Conservation (phyloP, 1,284 basidiomycete species). For the Apiotrichum akiyoshidainum region DNA sequence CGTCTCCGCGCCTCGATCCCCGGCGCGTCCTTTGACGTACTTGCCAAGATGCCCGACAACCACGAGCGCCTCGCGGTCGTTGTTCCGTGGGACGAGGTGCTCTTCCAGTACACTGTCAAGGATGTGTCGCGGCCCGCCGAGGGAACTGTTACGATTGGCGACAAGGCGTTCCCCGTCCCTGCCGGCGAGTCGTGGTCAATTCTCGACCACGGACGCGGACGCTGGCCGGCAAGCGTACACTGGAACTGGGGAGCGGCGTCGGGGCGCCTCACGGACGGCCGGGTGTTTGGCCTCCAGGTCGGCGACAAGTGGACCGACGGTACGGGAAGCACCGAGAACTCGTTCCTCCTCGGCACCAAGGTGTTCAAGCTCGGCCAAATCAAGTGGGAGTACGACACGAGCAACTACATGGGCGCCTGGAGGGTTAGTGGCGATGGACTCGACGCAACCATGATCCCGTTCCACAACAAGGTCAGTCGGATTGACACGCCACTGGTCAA, state of each 20-base stretch:
- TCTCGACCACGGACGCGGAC: constrained; percentile 18
- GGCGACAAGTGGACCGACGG: constrained; percentile 19
- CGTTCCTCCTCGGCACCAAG: constrained; percentile 8
- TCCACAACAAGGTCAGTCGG: constrained; percentile 11
- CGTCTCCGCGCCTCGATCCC: constrained; percentile 9
- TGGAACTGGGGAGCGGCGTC: constrained; percentile 19
- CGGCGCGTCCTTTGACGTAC: constrained; percentile 11
- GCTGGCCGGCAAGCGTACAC: constrained; percentile 11
- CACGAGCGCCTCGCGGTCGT: constrained; percentile 19
- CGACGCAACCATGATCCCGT: constrained; percentile 10
- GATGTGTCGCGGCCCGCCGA: constrained; percentile 14
- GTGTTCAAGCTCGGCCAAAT: constrained; percentile 18
- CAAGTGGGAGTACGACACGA: constrained; percentile 14
- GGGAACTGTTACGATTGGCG: constrained; percentile 7
- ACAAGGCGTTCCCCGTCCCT: not conserved
- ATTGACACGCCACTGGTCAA: not conserved
- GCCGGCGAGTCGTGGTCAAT: constrained; percentile 15
- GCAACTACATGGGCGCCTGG: constrained; percentile 14
- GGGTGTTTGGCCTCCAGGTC: constrained; percentile 7
- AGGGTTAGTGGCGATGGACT: constrained; percentile 12
- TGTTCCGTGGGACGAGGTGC: constrained; percentile 14
- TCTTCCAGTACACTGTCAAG: constrained; percentile 23
- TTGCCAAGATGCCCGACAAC: constrained; percentile 5
- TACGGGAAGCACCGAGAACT: constrained; percentile 18
- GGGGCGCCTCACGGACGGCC: constrained; percentile 7